These are phyloP conservation scores for Hibiscus tridactylites DNA, from an alignment of 345 rosid species.

Conservation along the genomic window DNA sequence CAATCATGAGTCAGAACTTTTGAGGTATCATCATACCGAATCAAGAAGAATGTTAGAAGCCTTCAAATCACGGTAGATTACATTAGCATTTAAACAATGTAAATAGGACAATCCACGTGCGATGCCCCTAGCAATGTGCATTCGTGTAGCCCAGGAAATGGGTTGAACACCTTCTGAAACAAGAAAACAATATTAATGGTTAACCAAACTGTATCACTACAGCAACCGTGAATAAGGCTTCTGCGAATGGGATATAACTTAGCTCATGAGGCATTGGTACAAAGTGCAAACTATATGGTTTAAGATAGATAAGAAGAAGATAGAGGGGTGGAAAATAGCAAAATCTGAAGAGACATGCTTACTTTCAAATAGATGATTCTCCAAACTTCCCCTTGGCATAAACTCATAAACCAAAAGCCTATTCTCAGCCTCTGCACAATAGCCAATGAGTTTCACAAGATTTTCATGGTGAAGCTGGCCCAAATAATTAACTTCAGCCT, in stretches of 20 bases:
- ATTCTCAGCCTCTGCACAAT: conserved; percentile 57
- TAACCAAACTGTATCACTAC: background rate
- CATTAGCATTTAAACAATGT: conserved; percentile 51
- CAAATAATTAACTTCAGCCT: conserved; percentile 80
- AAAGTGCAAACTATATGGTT: background rate
- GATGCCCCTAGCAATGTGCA: conserved; percentile 40
- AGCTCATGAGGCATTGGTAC: background rate
- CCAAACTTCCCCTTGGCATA: conserved; percentile 86
- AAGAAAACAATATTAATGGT: background rate
- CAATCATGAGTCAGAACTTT: background rate
- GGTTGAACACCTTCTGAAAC: conserved; percentile 51
- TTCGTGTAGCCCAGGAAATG: conserved; percentile 41
- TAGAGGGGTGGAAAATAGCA: background rate
- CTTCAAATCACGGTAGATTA: conserved; percentile 59
- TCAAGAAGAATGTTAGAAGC: conserved; percentile 65
- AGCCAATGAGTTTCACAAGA: conserved; percentile 81
- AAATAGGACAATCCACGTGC: conserved; percentile 56
- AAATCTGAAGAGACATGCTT: conserved; percentile 15
- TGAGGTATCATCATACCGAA: conserved; percentile 30
- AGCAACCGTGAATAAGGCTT: background rate
- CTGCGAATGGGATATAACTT: background rate
- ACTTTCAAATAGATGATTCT: conserved; percentile 87
- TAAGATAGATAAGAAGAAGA: background rate
- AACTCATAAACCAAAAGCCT: conserved; percentile 76
- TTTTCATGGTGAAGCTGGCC: conserved; percentile 70